Base-by-base conservation (phyloP, 768 basidiomycete species). In the Kwoniella bestiolae region DNA sequence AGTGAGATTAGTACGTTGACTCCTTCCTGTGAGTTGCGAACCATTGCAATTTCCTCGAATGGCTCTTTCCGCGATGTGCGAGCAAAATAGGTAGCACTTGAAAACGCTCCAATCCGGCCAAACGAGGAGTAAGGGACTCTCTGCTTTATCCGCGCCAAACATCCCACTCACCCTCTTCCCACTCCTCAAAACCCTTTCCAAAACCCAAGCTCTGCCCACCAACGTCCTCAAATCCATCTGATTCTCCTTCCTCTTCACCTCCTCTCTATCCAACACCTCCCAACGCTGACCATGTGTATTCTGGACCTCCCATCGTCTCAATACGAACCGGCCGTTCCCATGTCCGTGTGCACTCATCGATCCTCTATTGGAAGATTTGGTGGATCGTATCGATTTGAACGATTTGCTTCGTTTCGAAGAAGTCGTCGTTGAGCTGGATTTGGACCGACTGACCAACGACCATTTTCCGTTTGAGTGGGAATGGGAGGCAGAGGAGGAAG, bases 111-210 rank as follows among this genome's bases (percentile, higher is more conserved):
- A n/a, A n/a, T n/a, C n/a, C n/a, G n/a, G n/a, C n/a, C n/a, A n/a
- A n/a, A n/a, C n/a, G n/a, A n/a, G n/a, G n/a, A n/a, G n/a, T n/a
- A n/a, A n/a, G n/a, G n/a, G n/a, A n/a, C n/a, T n/a, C n/a, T n/a
- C n/a, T n/a, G n/a, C n/a, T n/a, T n/a, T n/a, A n/a, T n/a, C n/a
- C n/a, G n/a, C n/a, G n/a, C n/a, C n/a, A n/a, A n/a, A n/a, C n/a
- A n/a, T n/a, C n/a, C n/a, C n/a, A 68, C 76, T 67, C 60, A 76
- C 76, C 63, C 74, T 56, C 61, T 74, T 75, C 0, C 72, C 76
- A 8, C 66, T 62, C 31, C 47, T 55, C 29, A 75, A 56, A 26
- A 74, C 68, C 56, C 65, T 61, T 59, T 78, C 76, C 23, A 77
- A 52, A 3, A 74, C 68, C 28, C 60, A 70, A 32, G 76, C 76